Percentiles rank a stretch among this genome's conserved stretches.
phyloP scores from a whole-genome alignment of 2,329 filamentous ascomycete genomes.

The Xylaria hypoxylon region DNA sequence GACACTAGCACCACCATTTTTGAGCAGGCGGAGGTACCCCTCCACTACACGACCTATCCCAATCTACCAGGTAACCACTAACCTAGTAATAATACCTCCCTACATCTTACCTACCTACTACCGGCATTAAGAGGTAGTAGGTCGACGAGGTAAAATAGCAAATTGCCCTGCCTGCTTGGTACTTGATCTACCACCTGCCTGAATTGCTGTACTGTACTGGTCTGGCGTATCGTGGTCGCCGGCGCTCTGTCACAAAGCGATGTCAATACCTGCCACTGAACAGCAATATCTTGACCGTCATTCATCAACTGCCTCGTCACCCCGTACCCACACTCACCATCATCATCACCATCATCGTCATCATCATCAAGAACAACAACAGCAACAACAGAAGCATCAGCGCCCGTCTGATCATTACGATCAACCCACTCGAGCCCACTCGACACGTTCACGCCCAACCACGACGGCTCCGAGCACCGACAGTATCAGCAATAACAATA shows the following conservation, averaged over 20 bases:
- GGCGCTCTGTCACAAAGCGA: conserved; percentile 43
- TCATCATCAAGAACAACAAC: conserved; percentile 38
- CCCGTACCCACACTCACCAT: conserved; percentile 48
- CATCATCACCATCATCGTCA: conserved; percentile 47
- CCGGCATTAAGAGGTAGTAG: neutral
- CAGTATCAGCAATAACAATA: conserved; percentile 40
- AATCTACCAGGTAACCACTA: conserved; percentile 13
- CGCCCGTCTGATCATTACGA: conserved; percentile 29
- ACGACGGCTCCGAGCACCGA: conserved; percentile 41
- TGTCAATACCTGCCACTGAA: conserved; percentile 49
- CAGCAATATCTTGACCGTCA: conserved; percentile 47
- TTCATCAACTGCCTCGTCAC: conserved; percentile 39
- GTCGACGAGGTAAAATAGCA: conserved; percentile 33
- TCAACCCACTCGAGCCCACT: conserved; percentile 52
- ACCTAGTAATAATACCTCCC: conserved; percentile 26
- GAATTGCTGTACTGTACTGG: conserved; percentile 33
- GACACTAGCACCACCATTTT: conserved; percentile 14
- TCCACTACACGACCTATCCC: neutral
- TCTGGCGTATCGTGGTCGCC: conserved; percentile 35
- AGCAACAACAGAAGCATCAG: conserved; percentile 29
- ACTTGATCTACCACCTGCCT: conserved; percentile 37
- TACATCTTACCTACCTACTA: neutral
- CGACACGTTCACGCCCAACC: conserved; percentile 53
- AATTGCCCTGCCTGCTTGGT: conserved; percentile 25
- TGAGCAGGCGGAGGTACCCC: conserved; percentile 20